Conservation (phyloP, 208 protist genomes). For the Trypanosoma mega region DNA sequence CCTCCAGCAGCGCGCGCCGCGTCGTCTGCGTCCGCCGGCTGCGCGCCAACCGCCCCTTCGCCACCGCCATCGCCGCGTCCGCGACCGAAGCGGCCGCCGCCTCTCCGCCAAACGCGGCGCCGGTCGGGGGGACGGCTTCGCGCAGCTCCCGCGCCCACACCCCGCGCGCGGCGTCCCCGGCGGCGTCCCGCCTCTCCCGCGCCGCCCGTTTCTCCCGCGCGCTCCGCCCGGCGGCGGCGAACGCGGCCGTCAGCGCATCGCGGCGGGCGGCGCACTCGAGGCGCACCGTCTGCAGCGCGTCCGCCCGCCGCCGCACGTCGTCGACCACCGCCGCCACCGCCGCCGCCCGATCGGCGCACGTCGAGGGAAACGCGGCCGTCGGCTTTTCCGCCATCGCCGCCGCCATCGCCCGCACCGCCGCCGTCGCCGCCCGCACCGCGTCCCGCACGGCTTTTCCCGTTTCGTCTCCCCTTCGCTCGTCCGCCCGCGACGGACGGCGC, state of each 20-base stretch:
- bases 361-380: background rate
- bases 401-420: too few species aligned
- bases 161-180: background rate
- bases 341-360: background rate
- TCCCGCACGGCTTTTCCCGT: too few species aligned
- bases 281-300: background rate
- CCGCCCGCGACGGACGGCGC: too few species aligned
- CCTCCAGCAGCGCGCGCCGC: conserved; percentile 5
- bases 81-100: background rate
- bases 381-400: too few species aligned
- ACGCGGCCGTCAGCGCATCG: too few species aligned
- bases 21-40: too few species aligned
- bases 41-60: background rate
- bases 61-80: background rate
- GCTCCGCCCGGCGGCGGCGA: background rate
- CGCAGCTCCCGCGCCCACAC: conserved; percentile 4
- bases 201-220: conserved; percentile 31
- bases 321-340: background rate
- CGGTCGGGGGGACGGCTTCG: background rate
- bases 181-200: too few species aligned
- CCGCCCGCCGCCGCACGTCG: background rate
- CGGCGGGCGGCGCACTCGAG: background rate
- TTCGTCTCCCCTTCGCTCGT: too few species aligned
- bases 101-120: background rate
- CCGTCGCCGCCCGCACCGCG: background rate